Base-by-base conservation (phyloP, 768 basidiomycete species). In the Phylloporus rhodoxanthus region DNA sequence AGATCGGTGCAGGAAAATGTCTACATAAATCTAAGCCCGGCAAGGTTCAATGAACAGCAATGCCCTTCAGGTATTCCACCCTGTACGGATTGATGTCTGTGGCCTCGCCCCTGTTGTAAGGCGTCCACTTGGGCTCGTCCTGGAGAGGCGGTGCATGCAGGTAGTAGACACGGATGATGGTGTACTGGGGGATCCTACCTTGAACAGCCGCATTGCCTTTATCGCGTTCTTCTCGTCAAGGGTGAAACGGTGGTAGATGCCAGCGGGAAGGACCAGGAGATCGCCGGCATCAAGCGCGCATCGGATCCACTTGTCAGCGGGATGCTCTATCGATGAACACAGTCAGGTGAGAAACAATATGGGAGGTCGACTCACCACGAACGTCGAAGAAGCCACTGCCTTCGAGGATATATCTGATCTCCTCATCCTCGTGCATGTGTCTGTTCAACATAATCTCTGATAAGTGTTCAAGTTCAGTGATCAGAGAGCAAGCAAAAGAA, bases 311-410 rank as follows among this genome's bases (percentile, higher is more conserved):
- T 70, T 68, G 53, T 91, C 79, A 2, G 79, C 73, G 1, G 79
- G 72, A 7, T 77, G 71, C 63, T 90, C 87, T 90, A n/a, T 46
- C 17, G n/a, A 28, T 19, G n/a, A 13, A 28, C 11, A 29, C 10
- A 15, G 3, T 19, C 36, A 3, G 4, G 23, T 44, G 20, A 40
- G 48, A 42, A 17, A 13, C 14, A 11, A 29, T 34, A 13, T 1
- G 21, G 28, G n/a, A 29, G 30, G 9, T 25, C 19, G 21, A 59
- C 81, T 48, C 56, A 89, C 89, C 89, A 51, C 92, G 78, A 34
- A 97, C 80, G 58, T 97, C 94, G 63, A 96, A 97, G 75, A 82
- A 98, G 0, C 91, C 93, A 32, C 80, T 82, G n/a, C 94, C 94
- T 1, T 77, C 74, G 34, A 91, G 75, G 57, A 94, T 81, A 59